Evolutionary conservation across 257 asterid species (phyloP).

Genomic region (Primulina huaijiensis): DNA sequence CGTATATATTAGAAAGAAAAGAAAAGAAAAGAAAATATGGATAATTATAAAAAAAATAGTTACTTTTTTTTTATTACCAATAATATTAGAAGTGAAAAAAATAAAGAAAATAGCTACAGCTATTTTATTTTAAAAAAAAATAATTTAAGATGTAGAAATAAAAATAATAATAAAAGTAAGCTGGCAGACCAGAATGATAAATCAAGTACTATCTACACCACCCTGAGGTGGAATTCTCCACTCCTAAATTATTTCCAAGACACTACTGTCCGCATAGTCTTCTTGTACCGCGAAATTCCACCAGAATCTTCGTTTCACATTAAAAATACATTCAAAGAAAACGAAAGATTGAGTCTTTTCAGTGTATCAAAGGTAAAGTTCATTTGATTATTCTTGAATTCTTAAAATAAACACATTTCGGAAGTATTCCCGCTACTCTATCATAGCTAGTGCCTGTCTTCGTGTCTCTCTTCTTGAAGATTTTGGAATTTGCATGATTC

Average conservation of each 20-base stretch:
- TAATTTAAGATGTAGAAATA: too few relatives aligned
- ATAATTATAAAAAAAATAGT: too few relatives aligned
- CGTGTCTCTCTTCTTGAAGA: constrained; percentile 16
- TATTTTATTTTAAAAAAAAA: too few relatives aligned
- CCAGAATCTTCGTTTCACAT: neutral
- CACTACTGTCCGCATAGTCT: neutral
- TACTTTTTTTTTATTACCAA: too few relatives aligned
- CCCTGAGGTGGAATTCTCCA: neutral
- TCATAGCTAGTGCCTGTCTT: neutral
- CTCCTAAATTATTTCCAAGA: neutral
- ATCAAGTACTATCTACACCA: neutral
- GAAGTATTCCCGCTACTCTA: neutral
- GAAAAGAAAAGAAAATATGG: too few relatives aligned
- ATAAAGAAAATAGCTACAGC: too few relatives aligned
- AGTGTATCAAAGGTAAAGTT: constrained; percentile 13
- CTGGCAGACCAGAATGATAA: too few relatives aligned
- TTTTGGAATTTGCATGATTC: constrained; percentile 1
- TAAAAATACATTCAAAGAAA: too few relatives aligned
- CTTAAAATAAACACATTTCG: neutral
- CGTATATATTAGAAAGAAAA: too few relatives aligned
- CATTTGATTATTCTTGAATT: constrained; percentile 17
- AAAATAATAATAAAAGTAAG: too few relatives aligned
- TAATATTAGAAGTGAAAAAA: too few relatives aligned
- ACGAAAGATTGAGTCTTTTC: neutral
- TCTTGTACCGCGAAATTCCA: neutral